A percentile compares a stretch with the other conserved stretches of the same genome.
These are phyloP conservation scores for Fusarium sp. DNA, from an alignment of 2,329 filamentous ascomycete species.

Conservation along the genomic window DNA sequence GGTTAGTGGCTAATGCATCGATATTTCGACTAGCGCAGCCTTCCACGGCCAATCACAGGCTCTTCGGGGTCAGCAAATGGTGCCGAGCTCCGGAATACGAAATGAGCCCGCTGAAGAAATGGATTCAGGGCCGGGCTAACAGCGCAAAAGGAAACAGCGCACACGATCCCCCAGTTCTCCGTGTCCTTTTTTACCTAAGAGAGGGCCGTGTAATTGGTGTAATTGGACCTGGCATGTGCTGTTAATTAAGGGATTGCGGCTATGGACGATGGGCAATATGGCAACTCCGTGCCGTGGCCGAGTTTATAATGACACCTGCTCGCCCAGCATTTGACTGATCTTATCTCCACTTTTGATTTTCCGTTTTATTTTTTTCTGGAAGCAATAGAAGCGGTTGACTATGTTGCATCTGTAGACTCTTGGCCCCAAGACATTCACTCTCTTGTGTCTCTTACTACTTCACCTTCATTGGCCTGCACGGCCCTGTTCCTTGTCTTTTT, in stretches of 20 bases:
- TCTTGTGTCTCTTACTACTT: not conserved
- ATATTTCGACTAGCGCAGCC: not conserved
- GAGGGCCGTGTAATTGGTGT: not conserved
- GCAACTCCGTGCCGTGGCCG: slow-evolving; percentile 7
- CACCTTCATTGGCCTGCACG: not conserved
- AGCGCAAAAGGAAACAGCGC: slow-evolving; percentile 20
- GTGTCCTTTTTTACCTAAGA: slow-evolving; percentile 18
- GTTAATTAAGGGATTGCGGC: slow-evolving; percentile 10
- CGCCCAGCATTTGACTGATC: not conserved
- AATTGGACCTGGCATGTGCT: not conserved
- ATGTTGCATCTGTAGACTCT: slow-evolving; percentile 2
- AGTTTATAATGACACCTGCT: slow-evolving; percentile 12
- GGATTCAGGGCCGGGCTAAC: not conserved
- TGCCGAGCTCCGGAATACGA: slow-evolving; percentile 32
- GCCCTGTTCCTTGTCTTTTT: not conserved
- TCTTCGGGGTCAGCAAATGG: slow-evolving; percentile 3
- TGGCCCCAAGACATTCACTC: not conserved
- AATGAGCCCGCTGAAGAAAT: slow-evolving; percentile 17
- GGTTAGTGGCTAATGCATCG: no score
- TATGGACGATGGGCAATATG: not conserved
- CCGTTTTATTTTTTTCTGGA: slow-evolving; percentile 19
- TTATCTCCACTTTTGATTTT: slow-evolving; percentile 4
- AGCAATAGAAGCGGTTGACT: slow-evolving; percentile 7
- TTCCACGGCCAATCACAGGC: not conserved
- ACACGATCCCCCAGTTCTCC: slow-evolving; percentile 15